Evolutionary conservation across 345 rosid genomes (phyloP).

Genomic region (Ricinus communis): DNA sequence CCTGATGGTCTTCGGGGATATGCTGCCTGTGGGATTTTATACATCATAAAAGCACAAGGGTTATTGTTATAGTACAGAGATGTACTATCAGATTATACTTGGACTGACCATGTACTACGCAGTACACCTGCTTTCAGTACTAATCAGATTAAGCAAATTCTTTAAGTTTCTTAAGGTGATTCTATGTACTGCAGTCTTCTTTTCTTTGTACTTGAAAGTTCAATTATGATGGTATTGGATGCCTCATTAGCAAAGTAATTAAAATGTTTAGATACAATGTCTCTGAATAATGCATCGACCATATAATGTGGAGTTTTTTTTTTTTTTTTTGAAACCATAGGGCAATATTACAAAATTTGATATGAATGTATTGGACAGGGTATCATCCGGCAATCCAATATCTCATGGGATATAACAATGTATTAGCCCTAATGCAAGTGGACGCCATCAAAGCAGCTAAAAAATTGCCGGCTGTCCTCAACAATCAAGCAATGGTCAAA

Average conservation of each 20-base stretch:
- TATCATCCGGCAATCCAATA: background rate
- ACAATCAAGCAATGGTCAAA: background rate
- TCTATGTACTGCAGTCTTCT: background rate
- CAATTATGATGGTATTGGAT: background rate
- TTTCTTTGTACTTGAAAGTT: background rate
- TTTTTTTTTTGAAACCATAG: too few species aligned
- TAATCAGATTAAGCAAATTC: background rate
- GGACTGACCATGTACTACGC: conserved; percentile 31
- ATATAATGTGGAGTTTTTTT: too few species aligned
- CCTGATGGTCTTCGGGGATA: background rate
- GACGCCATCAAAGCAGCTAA: background rate
- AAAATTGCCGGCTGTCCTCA: background rate
- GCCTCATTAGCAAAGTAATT: background rate
- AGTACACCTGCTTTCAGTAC: background rate
- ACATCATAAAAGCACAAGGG: background rate
- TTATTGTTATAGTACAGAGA: conserved; percentile 14
- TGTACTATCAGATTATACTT: conserved; percentile 29
- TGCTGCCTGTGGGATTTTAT: conserved; percentile 7
- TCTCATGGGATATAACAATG: too few species aligned
- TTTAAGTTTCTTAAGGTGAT: background rate
- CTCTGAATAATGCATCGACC: background rate
- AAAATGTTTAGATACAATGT: background rate
- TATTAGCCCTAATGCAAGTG: background rate
- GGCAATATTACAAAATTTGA: background rate
- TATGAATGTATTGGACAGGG: background rate